Conservation (phyloP, 2,329 filamentous ascomycete genomes). For the Teratosphaeria gauchensis region DNA sequence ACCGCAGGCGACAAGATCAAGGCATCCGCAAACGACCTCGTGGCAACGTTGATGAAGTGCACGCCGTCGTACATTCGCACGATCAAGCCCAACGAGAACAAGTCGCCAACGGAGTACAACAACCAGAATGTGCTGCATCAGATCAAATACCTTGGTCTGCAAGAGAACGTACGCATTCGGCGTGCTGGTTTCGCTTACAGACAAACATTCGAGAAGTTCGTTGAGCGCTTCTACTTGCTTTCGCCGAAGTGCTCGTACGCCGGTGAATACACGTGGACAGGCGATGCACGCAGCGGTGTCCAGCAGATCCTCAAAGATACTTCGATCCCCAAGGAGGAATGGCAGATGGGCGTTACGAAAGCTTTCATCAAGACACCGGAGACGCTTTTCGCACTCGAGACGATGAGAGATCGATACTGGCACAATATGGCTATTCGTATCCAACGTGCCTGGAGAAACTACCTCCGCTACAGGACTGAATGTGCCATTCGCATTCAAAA, state of each 20-base stretch:
- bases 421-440: conserved; percentile 99
- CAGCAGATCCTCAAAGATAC: conserved; percentile 93
- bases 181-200: conserved; percentile 94
- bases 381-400: conserved; percentile 89
- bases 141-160: conserved; percentile 97
- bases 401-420: conserved; percentile 97
- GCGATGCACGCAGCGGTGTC: conserved; percentile 75
- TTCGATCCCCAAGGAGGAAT: conserved; percentile 88
- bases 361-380: conserved; percentile 98
- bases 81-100: conserved; percentile 99
- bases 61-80: conserved; percentile 97
- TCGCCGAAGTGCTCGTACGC: conserved; percentile 93
- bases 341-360: conserved; percentile 93
- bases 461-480: conserved; percentile 83
- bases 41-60: conserved; percentile 92
- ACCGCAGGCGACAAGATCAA: conserved; percentile 96
- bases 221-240: conserved; percentile 90
- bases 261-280: conserved; percentile 93
- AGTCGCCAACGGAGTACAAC: conserved; percentile 89
- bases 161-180: conserved; percentile 96
- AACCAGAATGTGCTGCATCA: conserved; percentile 88
- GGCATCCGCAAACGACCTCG: conserved; percentile 84
- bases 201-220: conserved; percentile 95
- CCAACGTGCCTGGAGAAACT: conserved; percentile 94
- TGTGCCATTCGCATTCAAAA: conserved; percentile 89